These are phyloP conservation scores for Gossypium ekmanianum DNA, from an alignment of 345 rosid genomes.

Conservation along the genomic window DNA sequence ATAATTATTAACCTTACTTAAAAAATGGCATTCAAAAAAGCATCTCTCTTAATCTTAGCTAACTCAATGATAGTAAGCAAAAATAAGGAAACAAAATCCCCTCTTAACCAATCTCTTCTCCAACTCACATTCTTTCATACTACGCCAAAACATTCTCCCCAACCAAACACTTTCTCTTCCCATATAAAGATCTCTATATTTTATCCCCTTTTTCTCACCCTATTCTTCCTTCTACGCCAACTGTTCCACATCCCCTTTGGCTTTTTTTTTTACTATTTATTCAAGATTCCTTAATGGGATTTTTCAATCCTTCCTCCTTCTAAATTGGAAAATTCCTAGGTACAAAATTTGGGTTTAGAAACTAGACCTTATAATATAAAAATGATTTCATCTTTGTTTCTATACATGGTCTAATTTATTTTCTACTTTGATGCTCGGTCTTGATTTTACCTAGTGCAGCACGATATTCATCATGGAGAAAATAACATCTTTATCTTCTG, in stretches of 20 bases:
- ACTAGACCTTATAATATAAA: too few relatives aligned
- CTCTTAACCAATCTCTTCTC: constrained; percentile 15
- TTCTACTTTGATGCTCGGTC: background rate
- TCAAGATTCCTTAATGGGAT: background rate
- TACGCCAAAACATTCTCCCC: constrained; percentile 37
- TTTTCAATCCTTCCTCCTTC: background rate
- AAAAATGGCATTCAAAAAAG: constrained; percentile 13
- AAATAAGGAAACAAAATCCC: constrained; percentile 5
- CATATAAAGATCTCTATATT: background rate
- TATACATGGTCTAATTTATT: background rate
- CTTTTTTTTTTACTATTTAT: background rate
- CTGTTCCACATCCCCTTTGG: background rate
- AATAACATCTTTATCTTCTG: constrained; percentile 26
- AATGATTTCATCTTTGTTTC: background rate
- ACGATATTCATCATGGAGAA: constrained; percentile 33
- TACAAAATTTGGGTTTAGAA: background rate
- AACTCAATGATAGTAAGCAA: constrained; percentile 14
- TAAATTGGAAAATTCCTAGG: background rate
- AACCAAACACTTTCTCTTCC: constrained; percentile 21
- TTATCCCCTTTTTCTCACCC: background rate
- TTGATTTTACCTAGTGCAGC: background rate
- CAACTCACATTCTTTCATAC: constrained; percentile 33
- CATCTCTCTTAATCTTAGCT: constrained; percentile 15
- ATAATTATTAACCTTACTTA: constrained; percentile 16
- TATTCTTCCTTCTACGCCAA: constrained; percentile 8